A percentile compares a stretch with the other conserved stretches of the same genome.
These are phyloP conservation scores for Apiospora malaysiana DNA, from an alignment of 2,329 filamentous ascomycete genomes.

Conservation along the genomic window DNA sequence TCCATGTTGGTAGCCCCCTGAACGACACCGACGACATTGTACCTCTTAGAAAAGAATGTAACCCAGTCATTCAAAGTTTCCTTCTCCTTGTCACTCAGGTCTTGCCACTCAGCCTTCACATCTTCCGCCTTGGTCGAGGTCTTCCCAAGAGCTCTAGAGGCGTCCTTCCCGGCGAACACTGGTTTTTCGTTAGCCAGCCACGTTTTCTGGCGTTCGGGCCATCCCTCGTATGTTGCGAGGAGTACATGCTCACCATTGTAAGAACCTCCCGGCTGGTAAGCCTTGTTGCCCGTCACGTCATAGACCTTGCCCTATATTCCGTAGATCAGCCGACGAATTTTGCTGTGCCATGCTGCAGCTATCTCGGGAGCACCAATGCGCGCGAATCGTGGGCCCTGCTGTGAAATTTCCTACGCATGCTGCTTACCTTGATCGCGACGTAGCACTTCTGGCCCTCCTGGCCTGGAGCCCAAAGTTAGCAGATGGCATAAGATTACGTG, in stretches of 20 bases:
- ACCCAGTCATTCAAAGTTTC: conserved; percentile 88
- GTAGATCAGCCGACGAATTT: background rate
- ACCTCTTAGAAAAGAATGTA: conserved; percentile 95
- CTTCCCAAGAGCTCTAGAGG: conserved; percentile 86
- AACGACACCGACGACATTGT: conserved; percentile 82
- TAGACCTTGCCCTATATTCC: conserved; percentile 80
- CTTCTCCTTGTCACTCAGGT: conserved; percentile 58
- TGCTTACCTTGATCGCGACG: conserved; percentile 70
- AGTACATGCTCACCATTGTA: conserved; percentile 74
- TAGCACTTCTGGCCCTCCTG: conserved; percentile 68
- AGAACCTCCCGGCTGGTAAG: conserved; percentile 80
- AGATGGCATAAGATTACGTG: background rate
- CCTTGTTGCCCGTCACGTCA: conserved; percentile 88
- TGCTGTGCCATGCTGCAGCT: background rate
- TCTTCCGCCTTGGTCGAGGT: conserved; percentile 81
- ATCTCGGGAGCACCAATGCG: background rate
- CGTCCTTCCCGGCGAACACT: conserved; percentile 97
- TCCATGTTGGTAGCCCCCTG: conserved; percentile 65
- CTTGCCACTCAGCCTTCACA: conserved; percentile 31
- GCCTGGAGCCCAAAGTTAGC: conserved; percentile 51
- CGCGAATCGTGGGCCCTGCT: background rate
- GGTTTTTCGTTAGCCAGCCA: conserved; percentile 29
- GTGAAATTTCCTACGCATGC: background rate
- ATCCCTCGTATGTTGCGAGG: background rate
- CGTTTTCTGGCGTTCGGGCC: background rate